phyloP scores from a whole-genome alignment of 441 rosid genomes.

The Biscutella auriculata region DNA sequence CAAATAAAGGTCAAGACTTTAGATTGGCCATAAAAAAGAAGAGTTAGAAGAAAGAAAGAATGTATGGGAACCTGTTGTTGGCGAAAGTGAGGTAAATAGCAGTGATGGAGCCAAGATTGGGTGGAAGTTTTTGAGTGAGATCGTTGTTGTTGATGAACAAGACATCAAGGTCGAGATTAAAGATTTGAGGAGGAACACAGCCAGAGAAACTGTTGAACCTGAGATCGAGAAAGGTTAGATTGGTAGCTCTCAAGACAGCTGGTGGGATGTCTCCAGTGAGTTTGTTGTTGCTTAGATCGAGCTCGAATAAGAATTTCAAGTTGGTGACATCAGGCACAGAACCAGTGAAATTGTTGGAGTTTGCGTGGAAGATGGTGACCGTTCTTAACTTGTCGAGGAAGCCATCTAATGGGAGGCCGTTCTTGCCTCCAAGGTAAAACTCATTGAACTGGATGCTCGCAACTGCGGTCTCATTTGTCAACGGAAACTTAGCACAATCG shows the following conservation, averaged over 20 bases:
- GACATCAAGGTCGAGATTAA: conserved; percentile 44
- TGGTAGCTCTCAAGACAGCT: no score
- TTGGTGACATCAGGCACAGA: conserved; percentile 38
- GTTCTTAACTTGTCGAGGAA: conserved; percentile 63
- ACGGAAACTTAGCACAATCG: conserved; percentile 51
- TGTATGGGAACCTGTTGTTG: conserved; percentile 70
- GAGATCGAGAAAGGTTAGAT: conserved; percentile 44
- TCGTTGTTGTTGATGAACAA: conserved; percentile 67
- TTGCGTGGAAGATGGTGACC: conserved; percentile 81
- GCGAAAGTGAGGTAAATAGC: conserved; percentile 59
- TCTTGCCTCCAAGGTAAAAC: conserved; percentile 48
- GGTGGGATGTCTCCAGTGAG: conserved; percentile 68
- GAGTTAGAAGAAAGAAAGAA: no score
- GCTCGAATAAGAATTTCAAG: conserved; percentile 60
- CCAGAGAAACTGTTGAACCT: conserved; percentile 61
- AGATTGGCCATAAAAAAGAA: no score
- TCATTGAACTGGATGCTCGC: conserved; percentile 61
- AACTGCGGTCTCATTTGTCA: conserved; percentile 47
- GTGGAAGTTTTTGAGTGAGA: conserved; percentile 39
- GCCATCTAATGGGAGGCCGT: conserved; percentile 39
- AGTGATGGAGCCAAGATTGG: conserved; percentile 42
- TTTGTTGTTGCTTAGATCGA: conserved; percentile 70
- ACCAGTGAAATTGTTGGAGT: conserved; percentile 61
- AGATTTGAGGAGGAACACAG: conserved; percentile 61
- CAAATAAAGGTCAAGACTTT: no score